These are phyloP conservation scores for Nannizziopsis barbatae DNA, from an alignment of 2,329 filamentous ascomycete genomes.

Conservation along the genomic window DNA sequence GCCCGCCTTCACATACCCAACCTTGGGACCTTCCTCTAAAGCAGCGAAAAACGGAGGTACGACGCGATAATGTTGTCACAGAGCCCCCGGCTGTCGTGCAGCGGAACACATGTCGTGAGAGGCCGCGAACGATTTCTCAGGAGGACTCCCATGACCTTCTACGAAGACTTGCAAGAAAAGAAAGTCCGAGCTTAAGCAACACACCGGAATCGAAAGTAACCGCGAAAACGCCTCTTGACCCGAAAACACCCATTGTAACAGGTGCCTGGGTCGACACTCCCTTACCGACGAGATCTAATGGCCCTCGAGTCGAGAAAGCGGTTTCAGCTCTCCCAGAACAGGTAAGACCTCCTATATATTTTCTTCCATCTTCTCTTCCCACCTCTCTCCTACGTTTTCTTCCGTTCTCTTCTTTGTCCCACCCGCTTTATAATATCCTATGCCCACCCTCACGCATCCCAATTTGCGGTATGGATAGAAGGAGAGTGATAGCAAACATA, in stretches of 20 bases:
- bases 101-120: not conserved
- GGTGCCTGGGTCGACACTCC: conserved; percentile 41
- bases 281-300: conserved; percentile 28
- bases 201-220: conserved; percentile 29
- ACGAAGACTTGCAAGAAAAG: conserved; percentile 32
- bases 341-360: not conserved
- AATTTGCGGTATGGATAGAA: no score
- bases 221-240: conserved; percentile 25
- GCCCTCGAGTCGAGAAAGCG: conserved; percentile 14
- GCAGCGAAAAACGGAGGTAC: not conserved
- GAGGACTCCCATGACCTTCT: conserved; percentile 33
- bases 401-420: no score
- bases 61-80: not conserved
- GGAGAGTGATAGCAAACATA: no score
- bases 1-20: not conserved
- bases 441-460: no score
- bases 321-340: not conserved
- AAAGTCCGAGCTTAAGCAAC: conserved; percentile 25
- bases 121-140: conserved; percentile 7
- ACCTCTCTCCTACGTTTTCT: no score
- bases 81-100: not conserved
- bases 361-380: no score
- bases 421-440: no score
- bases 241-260: conserved; percentile 36
- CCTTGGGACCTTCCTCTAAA: not conserved